phyloP scores from a whole-genome alignment of 2,329 filamentous ascomycete species.

The Arachnopeziza araneosa region DNA sequence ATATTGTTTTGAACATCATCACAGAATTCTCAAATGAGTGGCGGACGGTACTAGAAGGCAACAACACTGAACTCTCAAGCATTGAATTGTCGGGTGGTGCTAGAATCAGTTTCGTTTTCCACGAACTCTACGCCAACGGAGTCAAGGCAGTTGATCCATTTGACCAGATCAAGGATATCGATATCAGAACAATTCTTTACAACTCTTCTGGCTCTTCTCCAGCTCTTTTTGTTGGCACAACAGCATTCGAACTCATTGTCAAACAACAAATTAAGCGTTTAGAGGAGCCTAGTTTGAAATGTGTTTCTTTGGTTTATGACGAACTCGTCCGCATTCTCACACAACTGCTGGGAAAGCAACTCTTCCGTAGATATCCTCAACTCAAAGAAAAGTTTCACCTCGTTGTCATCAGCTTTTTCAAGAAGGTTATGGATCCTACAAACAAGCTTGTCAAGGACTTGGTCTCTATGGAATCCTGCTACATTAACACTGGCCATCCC shows the following conservation, averaged over 20 bases:
- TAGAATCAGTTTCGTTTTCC: conserved; percentile 98
- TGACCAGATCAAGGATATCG: conserved; percentile 93
- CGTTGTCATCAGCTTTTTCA: conserved; percentile 92
- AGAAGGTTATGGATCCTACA: conserved; percentile 96
- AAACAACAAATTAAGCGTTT: conserved; percentile 97
- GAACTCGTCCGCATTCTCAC: conserved; percentile 93
- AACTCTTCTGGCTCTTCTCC: conserved; percentile 99
- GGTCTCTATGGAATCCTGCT: conserved; percentile 92
- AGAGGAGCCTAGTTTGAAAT: conserved; percentile 95
- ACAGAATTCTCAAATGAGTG: conserved; percentile 98
- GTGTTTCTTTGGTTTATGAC: conserved; percentile 94
- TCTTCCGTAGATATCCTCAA: conserved; percentile 88
- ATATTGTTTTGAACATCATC: conserved; percentile 97
- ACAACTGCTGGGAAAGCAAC: conserved; percentile 79
- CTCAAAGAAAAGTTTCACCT: conserved; percentile 96
- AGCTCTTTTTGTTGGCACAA: conserved; percentile 93
- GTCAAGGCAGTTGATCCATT: conserved; percentile 97
- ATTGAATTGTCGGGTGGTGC: conserved; percentile 92
- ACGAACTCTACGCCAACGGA: conserved; percentile 96
- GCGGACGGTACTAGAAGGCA: conserved; percentile 90
- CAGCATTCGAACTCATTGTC: conserved; percentile 96
- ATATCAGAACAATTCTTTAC: conserved; percentile 94
- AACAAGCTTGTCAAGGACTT: conserved; percentile 95
- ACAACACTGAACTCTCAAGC: conserved; percentile 93
- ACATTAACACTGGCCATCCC: conserved; percentile 97